A percentile compares a stretch with the other conserved stretches of the same genome.
Evolutionary conservation across 129 eudicot species (phyloP).

Genomic region (Flaveria brownii): DNA sequence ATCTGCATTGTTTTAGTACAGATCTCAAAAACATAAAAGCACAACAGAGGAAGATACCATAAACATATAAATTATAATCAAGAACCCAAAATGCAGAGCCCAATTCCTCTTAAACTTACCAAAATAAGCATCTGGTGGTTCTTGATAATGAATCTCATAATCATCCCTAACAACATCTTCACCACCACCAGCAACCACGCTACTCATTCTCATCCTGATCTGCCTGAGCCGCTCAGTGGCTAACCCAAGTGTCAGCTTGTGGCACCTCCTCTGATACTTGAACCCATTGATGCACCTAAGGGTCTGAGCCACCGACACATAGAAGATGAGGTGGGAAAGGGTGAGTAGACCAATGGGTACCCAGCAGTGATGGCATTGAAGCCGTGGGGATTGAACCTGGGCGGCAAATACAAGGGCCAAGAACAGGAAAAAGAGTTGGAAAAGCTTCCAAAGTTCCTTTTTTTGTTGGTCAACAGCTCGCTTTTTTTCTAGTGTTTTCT

Average conservation of each 20-base stretch:
- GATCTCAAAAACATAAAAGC: constrained; percentile 56
- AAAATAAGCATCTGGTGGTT: constrained; percentile 90
- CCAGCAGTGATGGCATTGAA: constrained; percentile 97
- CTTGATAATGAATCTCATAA: constrained; percentile 78
- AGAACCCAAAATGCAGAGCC: constrained; percentile 84
- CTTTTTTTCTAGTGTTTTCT: constrained; percentile 96
- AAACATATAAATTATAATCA: constrained; percentile 69
- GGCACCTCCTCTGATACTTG: constrained; percentile 95
- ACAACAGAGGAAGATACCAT: constrained; percentile 87
- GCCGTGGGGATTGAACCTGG: constrained; percentile 61
- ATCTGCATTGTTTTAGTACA: constrained; percentile 26
- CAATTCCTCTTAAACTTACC: constrained; percentile 93
- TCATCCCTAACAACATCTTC: constrained; percentile 60
- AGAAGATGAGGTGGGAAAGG: constrained; percentile 74
- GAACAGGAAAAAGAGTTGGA: constrained; percentile 86
- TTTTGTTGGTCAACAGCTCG: constrained; percentile 85
- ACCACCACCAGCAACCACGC: constrained; percentile 35
- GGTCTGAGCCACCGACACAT: constrained; percentile 95
- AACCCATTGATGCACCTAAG: constrained; percentile 95
- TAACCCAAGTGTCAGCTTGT: constrained; percentile 84
- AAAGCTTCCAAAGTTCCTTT: constrained; percentile 79
- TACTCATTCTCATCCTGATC: constrained; percentile 46
- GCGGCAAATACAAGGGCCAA: constrained; percentile 57
- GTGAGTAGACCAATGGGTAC: constrained; percentile 82
- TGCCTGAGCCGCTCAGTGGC: constrained; percentile 92